Evolutionary conservation across 2,329 filamentous ascomycete species (phyloP), one percentile per base, ranked within the genome.

Genomic region (Passalora sequoiae): DNA sequence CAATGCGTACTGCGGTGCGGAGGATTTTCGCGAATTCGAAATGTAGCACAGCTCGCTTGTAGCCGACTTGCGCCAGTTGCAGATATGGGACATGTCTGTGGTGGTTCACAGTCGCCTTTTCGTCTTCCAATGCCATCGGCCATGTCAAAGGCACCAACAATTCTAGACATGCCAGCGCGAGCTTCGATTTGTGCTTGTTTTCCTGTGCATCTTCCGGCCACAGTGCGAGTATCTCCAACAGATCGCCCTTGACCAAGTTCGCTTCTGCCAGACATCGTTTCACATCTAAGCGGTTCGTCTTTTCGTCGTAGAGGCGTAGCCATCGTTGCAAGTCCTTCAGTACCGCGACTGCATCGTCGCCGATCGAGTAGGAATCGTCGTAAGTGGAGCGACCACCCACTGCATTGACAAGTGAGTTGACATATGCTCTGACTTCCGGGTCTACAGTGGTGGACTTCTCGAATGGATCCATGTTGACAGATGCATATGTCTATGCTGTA

Each of bases 241-340:
- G 69, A 66, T 98, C 92, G 38, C 87, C 86, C 60, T 84, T 84
- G 44, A 97, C 79, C n/a, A 98, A 68, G 60, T 96, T 96, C 32
- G 89, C 85, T 66, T 97, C 89, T 60, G 88, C 83, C 55, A 97
- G 74, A 64, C 89, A 96, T 68, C 92, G 78, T 49, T 91, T 89
- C 47, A 98, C 92, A 62, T 98, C 92, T 74, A 94, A 84, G 54
- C 91, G 84, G 63, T 95, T 94, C 53, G 84, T 81, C 64, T 94
- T 94, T 63, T 94, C 86, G 46, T 63, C 60, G 57, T 63, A 61
- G 51, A 95, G 80, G 56, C 88, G 89, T 55, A 98, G 77, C 92
- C 92, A 98, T 78, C 84, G 84, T 62, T 92, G 91, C 42, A 98
- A 76, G 68, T 98, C 92, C 50, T 91, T 89, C 44, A 98, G 74